phyloP scores from a whole-genome alignment of 2,329 filamentous ascomycete genomes.

The Fusarium euwallaceae region DNA sequence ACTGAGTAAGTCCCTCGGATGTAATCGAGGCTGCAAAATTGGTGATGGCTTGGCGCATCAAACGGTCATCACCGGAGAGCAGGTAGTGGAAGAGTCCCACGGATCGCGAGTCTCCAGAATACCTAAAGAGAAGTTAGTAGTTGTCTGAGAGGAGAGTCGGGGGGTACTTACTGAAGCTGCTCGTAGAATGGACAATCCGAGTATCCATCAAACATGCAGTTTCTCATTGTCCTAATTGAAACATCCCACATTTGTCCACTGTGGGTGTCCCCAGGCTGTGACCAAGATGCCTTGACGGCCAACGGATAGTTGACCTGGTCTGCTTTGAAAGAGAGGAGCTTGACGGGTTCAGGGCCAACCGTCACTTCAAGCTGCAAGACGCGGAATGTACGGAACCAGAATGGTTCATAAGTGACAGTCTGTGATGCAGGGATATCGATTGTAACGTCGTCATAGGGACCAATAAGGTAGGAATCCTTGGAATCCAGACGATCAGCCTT shows the following conservation, averaged over 20 bases:
- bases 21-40: slow-evolving; percentile 44
- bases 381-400: slow-evolving; percentile 40
- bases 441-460: slow-evolving; percentile 19
- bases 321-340: slow-evolving; percentile 13
- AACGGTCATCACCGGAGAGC: slow-evolving; percentile 48
- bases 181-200: slow-evolving; percentile 54
- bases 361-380: slow-evolving; percentile 25
- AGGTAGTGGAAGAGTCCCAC: slow-evolving; percentile 50
- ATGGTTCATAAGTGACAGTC: slow-evolving; percentile 24
- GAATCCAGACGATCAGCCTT: slow-evolving; percentile 27
- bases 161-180: slow-evolving; percentile 48
- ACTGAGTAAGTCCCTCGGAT: slow-evolving; percentile 50
- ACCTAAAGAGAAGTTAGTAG: neutral
- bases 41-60: slow-evolving; percentile 50
- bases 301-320: slow-evolving; percentile 29
- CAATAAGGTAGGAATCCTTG: slow-evolving; percentile 13
- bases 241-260: slow-evolving; percentile 42
- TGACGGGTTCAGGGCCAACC: slow-evolving; percentile 3
- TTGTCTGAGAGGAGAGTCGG: neutral
- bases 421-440: slow-evolving; percentile 2
- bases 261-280: slow-evolving; percentile 3
- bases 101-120: slow-evolving; percentile 30
- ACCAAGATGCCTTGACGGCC: slow-evolving; percentile 16
- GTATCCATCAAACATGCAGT: slow-evolving; percentile 50
- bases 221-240: slow-evolving; percentile 39